These are phyloP conservation scores for Penicillium pancosmium DNA, from an alignment of 495 filamentous ascomycete species.

Conservation along the genomic window DNA sequence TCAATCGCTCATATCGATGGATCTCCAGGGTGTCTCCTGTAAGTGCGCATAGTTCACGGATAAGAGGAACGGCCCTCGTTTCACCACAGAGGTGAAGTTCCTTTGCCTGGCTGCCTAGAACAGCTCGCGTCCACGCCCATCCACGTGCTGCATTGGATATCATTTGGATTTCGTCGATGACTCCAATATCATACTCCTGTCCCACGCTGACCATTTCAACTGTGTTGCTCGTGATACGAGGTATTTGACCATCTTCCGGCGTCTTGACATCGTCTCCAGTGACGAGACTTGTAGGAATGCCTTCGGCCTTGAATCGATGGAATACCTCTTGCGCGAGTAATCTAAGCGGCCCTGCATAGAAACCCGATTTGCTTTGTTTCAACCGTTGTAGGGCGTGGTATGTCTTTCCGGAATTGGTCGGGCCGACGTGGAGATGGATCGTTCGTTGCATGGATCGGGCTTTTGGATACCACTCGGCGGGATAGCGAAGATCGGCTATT, in stretches of 20 bases:
- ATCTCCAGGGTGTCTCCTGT: conserved; percentile 84
- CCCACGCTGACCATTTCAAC: conserved; percentile 93
- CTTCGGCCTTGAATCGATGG: conserved; percentile 73
- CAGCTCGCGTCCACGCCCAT: conserved; percentile 96
- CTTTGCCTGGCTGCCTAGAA: conserved; percentile 80
- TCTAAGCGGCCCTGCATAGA: conserved; percentile 90
- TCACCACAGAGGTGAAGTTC: conserved; percentile 97
- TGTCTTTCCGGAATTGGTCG: conserved; percentile 98
- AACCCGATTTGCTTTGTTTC: conserved; percentile 70
- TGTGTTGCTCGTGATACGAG: conserved; percentile 77
- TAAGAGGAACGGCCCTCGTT: conserved; percentile 75
- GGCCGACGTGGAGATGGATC: conserved; percentile 92
- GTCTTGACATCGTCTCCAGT: conserved; percentile 87
- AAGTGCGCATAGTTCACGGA: conserved; percentile 74
- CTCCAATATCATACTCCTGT: conserved; percentile 75
- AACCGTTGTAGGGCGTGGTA: conserved; percentile 92
- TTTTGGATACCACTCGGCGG: conserved; percentile 86
- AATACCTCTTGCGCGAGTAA: conserved; percentile 94
- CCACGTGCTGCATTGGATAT: conserved; percentile 78
- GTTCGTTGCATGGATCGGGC: conserved; percentile 78
- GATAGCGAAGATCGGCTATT: conserved; percentile 79
- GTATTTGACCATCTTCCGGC: conserved; percentile 44
- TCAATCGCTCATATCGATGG: conserved; percentile 80
- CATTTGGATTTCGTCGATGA: conserved; percentile 99
- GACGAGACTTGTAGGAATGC: conserved; percentile 73